Percentiles rank a stretch among this genome's conserved stretches.
Evolutionary conservation across 345 rosid species (phyloP).

Genomic region (Ceriops tagal): DNA sequence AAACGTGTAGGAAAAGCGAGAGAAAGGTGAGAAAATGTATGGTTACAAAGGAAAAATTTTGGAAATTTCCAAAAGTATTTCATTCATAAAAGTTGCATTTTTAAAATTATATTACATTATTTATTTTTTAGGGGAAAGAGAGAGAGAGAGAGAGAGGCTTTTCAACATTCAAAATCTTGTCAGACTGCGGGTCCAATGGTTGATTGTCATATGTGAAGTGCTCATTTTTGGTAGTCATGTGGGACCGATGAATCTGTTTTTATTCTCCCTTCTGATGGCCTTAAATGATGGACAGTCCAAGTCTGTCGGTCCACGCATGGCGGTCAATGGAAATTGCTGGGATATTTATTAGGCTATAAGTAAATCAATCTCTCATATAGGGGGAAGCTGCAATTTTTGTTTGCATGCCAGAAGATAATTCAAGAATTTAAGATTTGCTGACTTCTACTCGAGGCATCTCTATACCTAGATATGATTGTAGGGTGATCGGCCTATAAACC

Average conservation of each 20-base stretch:
- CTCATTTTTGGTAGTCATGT: background rate
- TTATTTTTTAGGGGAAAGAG: no score
- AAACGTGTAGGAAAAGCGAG: background rate
- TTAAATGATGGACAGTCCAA: background rate
- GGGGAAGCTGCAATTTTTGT: background rate
- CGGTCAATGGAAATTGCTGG: background rate
- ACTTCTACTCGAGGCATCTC: no score
- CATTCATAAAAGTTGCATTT: no score
- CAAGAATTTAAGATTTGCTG: background rate
- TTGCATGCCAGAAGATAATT: background rate
- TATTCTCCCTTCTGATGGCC: background rate
- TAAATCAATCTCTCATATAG: background rate
- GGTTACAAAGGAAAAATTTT: background rate
- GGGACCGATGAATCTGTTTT: conserved; percentile 6
- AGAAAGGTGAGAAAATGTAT: background rate
- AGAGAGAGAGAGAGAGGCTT: background rate
- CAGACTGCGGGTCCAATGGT: background rate
- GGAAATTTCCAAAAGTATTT: no score
- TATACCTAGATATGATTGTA: background rate
- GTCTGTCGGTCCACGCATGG: background rate
- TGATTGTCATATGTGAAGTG: background rate
- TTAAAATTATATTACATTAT: no score
- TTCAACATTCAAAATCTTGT: background rate
- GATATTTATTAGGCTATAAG: conserved; percentile 7
- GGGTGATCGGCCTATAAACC: background rate